phyloP scores from a whole-genome alignment of 345 rosid species.

The Luvunga scandens region DNA sequence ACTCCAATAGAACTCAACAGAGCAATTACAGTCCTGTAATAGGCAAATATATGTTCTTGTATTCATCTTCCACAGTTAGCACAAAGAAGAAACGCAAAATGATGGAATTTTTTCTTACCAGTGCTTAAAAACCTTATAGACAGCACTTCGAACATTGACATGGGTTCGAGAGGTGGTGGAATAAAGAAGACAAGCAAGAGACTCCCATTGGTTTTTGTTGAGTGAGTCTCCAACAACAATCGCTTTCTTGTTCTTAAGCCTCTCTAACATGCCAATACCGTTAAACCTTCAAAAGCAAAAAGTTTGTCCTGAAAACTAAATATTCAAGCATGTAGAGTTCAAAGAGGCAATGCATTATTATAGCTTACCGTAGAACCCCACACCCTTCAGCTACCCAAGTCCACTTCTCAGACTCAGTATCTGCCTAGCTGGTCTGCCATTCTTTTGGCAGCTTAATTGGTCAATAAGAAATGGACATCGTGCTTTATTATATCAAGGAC shows the following conservation, averaged over 20 bases:
- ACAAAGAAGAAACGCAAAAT: neutral
- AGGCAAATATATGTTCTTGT: neutral
- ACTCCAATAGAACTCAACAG: conserved; percentile 49
- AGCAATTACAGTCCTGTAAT: conserved; percentile 40
- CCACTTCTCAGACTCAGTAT: conserved; percentile 43
- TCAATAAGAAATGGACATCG: conserved; percentile 48
- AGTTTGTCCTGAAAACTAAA: too few species aligned
- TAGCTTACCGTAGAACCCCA: conserved; percentile 35
- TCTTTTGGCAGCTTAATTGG: conserved; percentile 43
- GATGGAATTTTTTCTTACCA: conserved; percentile 18
- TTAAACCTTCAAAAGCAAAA: conserved; percentile 37
- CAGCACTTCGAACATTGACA: conserved; percentile 11
- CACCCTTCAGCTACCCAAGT: conserved; percentile 47
- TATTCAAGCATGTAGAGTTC: neutral
- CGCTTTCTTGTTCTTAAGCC: conserved; percentile 46
- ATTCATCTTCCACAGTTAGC: neutral
- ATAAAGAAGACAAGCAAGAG: conserved; percentile 54
- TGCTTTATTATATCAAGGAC: conserved; percentile 25
- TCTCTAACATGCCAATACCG: conserved; percentile 42
- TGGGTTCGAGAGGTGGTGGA: conserved; percentile 31
- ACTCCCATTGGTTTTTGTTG: conserved; percentile 55
- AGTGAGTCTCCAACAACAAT: conserved; percentile 55
- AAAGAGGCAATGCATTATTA: too few species aligned
- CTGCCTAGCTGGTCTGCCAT: conserved; percentile 38
- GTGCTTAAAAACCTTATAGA: conserved; percentile 33